phyloP scores from a whole-genome alignment of 768 basidiomycete genomes.

The Boletus subparvulus region DNA sequence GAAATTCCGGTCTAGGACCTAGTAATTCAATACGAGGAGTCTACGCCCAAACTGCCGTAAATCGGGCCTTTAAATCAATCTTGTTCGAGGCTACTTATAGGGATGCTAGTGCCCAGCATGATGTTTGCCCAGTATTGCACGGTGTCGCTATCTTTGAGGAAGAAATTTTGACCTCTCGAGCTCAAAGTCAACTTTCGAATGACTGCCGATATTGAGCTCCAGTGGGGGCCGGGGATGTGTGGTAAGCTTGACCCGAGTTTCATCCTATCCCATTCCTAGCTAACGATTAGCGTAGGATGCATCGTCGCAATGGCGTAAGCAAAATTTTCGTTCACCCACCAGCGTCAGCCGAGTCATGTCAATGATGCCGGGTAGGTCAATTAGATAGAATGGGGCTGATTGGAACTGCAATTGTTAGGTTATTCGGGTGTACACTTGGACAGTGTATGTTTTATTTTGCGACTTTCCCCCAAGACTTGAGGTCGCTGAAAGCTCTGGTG shows the following conservation, averaged over 20 bases:
- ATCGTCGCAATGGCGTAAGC: conserved; percentile 2
- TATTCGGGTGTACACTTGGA: conserved; percentile 12
- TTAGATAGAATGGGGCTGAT: background rate
- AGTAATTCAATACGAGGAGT: too few relatives aligned
- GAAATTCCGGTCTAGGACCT: too few relatives aligned
- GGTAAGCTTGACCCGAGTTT: background rate
- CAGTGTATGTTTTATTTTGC: conserved; percentile 10
- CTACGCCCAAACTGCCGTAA: too few relatives aligned
- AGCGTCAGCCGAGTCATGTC: background rate
- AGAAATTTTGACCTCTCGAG: too few relatives aligned
- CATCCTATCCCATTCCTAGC: background rate
- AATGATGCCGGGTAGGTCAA: too few relatives aligned
- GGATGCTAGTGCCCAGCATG: too few relatives aligned
- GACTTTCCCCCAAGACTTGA: conserved; percentile 1
- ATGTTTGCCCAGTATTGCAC: too few relatives aligned
- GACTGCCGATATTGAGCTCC: background rate
- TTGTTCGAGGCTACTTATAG: too few relatives aligned
- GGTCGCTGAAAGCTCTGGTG: conserved; percentile 7
- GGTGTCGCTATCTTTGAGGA: too few relatives aligned
- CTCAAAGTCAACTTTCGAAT: background rate
- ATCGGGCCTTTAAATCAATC: too few relatives aligned
- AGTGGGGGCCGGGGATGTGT: background rate
- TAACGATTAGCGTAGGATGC: conserved; percentile 1
- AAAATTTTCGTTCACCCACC: background rate
- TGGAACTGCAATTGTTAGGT: background rate